phyloP scores from a whole-genome alignment of 371 early-diverging fungal species.

The Mortierella polycephala region DNA sequence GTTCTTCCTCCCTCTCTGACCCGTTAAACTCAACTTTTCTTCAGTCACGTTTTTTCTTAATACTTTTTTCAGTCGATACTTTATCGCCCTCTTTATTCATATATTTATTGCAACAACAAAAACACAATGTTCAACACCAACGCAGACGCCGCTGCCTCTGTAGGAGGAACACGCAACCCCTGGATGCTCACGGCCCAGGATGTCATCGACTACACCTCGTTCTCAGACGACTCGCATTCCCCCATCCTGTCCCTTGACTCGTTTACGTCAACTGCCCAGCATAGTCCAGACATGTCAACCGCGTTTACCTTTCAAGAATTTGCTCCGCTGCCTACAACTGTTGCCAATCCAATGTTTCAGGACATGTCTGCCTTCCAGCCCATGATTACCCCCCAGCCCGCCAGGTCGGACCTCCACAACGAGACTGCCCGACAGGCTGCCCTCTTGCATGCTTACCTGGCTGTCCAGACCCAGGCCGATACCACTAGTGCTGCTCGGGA shows the following conservation, averaged over 20 bases:
- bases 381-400: not conserved
- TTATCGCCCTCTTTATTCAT: not conserved
- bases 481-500: not conserved
- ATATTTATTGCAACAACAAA: not conserved
- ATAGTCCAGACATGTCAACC: conserved; percentile 10
- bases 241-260: conserved; percentile 29
- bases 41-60: conserved; percentile 14
- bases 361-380: conserved; percentile 5
- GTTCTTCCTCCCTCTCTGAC: conserved; percentile 6
- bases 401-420: not conserved
- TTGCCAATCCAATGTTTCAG: not conserved
- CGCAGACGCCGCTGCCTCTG: not conserved
- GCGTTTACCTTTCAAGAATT: conserved; percentile 35
- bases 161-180: not conserved
- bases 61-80: not conserved
- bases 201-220: conserved; percentile 38
- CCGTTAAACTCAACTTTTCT: not conserved
- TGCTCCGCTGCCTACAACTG: conserved; percentile 5
- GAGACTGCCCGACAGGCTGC: conserved; percentile 45
- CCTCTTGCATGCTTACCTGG: conserved; percentile 43
- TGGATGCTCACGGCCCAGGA: conserved; percentile 46
- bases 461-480: conserved; percentile 21
- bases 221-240: conserved; percentile 24
- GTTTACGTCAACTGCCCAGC: conserved; percentile 16
- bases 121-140: conserved; percentile 26